Percentiles rank a stretch among this genome's conserved stretches.
phyloP scores from a whole-genome alignment of 169 alveolate genomes.

The Eimeria acervulina region DNA sequence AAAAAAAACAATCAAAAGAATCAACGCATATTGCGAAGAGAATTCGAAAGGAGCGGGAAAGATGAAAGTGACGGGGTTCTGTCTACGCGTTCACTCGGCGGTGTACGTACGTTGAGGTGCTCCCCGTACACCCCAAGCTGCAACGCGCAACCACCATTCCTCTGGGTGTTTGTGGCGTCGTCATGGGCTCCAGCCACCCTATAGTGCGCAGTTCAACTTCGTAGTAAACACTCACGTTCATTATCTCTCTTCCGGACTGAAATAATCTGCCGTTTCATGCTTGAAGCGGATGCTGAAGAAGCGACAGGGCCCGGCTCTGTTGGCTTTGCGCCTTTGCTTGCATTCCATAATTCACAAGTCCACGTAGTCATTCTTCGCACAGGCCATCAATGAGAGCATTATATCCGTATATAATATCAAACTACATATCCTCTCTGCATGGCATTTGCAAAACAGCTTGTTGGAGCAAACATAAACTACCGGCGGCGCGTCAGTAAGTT shows the following conservation, averaged over 20 bases:
- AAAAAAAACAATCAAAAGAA: not conserved
- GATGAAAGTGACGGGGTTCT: constrained; percentile 22
- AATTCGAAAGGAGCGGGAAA: constrained; percentile 13
- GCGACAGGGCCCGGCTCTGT: not conserved
- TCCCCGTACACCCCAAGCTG: not conserved
- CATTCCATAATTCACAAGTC: not conserved
- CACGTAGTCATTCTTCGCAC: not conserved
- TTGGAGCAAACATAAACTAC: not conserved
- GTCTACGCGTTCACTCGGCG: not conserved
- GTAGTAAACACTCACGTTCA: not conserved
- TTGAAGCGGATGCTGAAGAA: not conserved
- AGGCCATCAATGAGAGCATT: not conserved
- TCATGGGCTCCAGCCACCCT: not conserved
- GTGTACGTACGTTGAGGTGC: constrained; percentile 28
- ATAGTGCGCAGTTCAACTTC: not conserved
- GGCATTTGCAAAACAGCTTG: not conserved
- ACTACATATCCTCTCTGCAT: no score
- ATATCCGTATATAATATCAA: not conserved
- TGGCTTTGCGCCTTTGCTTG: not conserved
- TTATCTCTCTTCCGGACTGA: not conserved
- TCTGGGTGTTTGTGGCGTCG: not conserved
- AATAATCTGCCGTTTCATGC: not conserved
- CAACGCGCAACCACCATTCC: not conserved
- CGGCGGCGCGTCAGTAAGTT: constrained; percentile 62
- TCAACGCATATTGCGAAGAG: constrained; percentile 23